These are phyloP conservation scores for Alternaria sp. DNA, from an alignment of 2,329 filamentous ascomycete species.

Conservation along the genomic window DNA sequence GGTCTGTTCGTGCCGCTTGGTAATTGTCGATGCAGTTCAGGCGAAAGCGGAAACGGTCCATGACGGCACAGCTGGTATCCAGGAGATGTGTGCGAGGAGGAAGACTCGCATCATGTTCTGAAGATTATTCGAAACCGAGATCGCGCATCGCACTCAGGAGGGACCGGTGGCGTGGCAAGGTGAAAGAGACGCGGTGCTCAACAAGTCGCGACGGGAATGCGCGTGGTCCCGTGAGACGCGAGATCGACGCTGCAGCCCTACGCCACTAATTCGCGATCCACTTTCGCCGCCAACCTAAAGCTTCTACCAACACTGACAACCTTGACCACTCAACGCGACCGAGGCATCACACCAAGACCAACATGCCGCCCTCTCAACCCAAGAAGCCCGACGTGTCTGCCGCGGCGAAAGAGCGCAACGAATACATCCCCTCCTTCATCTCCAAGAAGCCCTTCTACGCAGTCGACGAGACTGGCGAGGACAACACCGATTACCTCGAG, in stretches of 20 bases:
- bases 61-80: slow-evolving; percentile 43
- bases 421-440: slow-evolving; percentile 98
- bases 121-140: slow-evolving; percentile 10
- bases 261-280: slow-evolving; percentile 30
- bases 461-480: slow-evolving; percentile 73
- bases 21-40: slow-evolving; percentile 98
- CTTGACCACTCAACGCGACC: slow-evolving; percentile 1
- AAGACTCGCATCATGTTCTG: slow-evolving; percentile 25
- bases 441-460: slow-evolving; percentile 98
- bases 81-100: not conserved
- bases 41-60: slow-evolving; percentile 86
- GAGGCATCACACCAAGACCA: slow-evolving; percentile 17
- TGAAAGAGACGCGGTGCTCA: slow-evolving; percentile 17
- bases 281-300: slow-evolving; percentile 25
- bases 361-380: slow-evolving; percentile 58
- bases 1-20: slow-evolving; percentile 77
- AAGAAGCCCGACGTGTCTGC: slow-evolving; percentile 63
- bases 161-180: not conserved
- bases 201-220: slow-evolving; percentile 21
- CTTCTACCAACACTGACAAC: slow-evolving; percentile 10
- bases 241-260: slow-evolving; percentile 41
- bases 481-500: slow-evolving; percentile 85
- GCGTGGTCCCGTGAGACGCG: slow-evolving; percentile 35
- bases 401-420: slow-evolving; percentile 85
- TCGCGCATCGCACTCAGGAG: slow-evolving; percentile 1